These are phyloP conservation scores for Penicillium sp. DNA, from an alignment of 2,329 filamentous ascomycete species.

Conservation along the genomic window DNA sequence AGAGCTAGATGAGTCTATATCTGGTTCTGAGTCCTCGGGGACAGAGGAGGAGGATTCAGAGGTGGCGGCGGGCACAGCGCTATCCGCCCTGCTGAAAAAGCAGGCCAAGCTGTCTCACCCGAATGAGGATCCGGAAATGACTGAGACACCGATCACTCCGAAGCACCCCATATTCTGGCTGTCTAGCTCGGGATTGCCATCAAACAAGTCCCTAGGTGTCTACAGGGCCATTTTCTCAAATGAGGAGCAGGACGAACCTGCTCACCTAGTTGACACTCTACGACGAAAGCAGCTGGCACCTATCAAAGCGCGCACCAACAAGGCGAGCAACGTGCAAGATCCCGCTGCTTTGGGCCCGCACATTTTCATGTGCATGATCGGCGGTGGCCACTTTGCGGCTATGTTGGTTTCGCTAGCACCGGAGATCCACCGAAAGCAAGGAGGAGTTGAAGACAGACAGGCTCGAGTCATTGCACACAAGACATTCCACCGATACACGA, in stretches of 20 bases:
- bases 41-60: conserved; percentile 62
- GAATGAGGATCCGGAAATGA: conserved; percentile 47
- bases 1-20: conserved; percentile 89
- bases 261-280: conserved; percentile 65
- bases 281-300: conserved; percentile 74
- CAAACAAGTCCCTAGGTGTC: conserved; percentile 76
- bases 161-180: conserved; percentile 85
- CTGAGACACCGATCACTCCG: conserved; percentile 52
- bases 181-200: conserved; percentile 68
- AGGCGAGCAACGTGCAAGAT: conserved; percentile 37
- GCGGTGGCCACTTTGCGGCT: conserved; percentile 92
- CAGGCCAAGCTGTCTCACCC: conserved; percentile 67
- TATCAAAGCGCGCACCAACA: conserved; percentile 42
- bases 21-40: conserved; percentile 66
- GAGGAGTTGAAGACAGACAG: conserved; percentile 74
- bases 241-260: conserved; percentile 64
- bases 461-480: conserved; percentile 91
- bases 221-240: conserved; percentile 78
- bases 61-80: conserved; percentile 47
- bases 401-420: conserved; percentile 91
- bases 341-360: conserved; percentile 64
- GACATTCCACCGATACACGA: conserved; percentile 97
- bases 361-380: conserved; percentile 97
- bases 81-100: conserved; percentile 75
- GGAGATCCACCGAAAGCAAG: conserved; percentile 66